Base-by-base conservation (phyloP, 2,329 filamentous ascomycete species). In the Alternaria longipes region DNA sequence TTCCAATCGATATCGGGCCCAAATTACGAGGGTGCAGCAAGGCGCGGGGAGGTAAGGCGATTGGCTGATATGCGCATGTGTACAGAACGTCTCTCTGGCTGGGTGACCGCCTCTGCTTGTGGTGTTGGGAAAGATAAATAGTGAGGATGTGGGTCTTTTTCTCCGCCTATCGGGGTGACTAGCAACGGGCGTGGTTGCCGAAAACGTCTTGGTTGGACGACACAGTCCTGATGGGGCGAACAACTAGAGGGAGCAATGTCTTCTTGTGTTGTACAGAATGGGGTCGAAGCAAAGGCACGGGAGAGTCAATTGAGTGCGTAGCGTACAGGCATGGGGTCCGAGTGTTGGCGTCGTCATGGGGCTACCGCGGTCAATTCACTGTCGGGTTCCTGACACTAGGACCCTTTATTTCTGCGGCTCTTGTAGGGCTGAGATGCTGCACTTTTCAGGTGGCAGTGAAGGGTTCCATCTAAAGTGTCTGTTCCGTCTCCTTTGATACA, bases 31-130 rank as follows among this genome's bases (percentile, higher is more conserved):
- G 59, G 65, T 64, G 41, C 60, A 46, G 42, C 56, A 57, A 50
- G 24, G 56, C 45, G 36, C 49, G 44, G 57, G 52, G 47, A 54
- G 54, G 53, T 54, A 49, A 60, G 32, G 8, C 59, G 62, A 66
- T 68, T 70, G 68, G 68, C 46, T 62, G 54, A 54, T 44, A 30
- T 55, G 64, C 56, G 67, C 69, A 70, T 65, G 64, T 71, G 70
- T 61, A 53, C 63, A 61, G 69, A 41, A 54, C 56, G 59, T 40
- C 50, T 57, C 32, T 65, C 58, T 68, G 65, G 66, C 54, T 72
- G 67, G 65, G 51, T 58, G 63, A 56, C 41, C 60, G 58, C 49
- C 24, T 36, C 40, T 56, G 56, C 49, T 57, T 45, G 54, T 57
- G 63, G 54, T 61, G 66, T 63, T 66, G 59, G 65, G 54, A n/a